Percentiles rank a stretch among this genome's conserved stretches.
These are phyloP conservation scores for Pythium biforme DNA, from an alignment of 352 stramenopile species.

Conservation along the genomic window DNA sequence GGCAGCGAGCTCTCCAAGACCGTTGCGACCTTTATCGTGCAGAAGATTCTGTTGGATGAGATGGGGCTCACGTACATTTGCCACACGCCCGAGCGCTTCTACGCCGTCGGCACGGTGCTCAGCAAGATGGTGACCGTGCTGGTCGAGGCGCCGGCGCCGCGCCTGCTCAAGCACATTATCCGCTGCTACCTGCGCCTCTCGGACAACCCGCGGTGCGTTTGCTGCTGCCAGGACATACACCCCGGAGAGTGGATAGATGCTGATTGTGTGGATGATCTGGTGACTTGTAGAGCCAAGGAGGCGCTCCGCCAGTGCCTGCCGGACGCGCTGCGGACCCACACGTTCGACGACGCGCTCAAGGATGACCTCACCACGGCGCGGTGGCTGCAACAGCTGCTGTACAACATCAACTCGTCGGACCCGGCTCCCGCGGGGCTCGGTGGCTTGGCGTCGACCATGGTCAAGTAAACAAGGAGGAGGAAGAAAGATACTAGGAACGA, in stretches of 20 bases:
- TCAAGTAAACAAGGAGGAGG: no score
- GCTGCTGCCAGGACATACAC: no score
- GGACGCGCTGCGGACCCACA: slow-evolving; percentile 92
- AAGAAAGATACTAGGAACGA: no score
- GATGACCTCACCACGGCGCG: slow-evolving; percentile 96
- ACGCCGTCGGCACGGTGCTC: slow-evolving; percentile 90
- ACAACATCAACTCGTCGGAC: slow-evolving; percentile 76
- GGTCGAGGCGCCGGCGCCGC: slow-evolving; percentile 90
- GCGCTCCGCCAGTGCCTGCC: slow-evolving; percentile 96
- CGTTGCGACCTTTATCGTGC: slow-evolving; percentile 99
- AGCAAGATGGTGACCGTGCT: slow-evolving; percentile 97
- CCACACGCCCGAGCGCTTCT: slow-evolving; percentile 95
- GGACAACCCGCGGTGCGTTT: slow-evolving; percentile 56
- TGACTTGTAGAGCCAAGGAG: slow-evolving; percentile 91
- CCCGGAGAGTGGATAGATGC: no score
- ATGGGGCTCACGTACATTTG: slow-evolving; percentile 99
- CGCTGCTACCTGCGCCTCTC: slow-evolving; percentile 97
- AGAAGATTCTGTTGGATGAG: slow-evolving; percentile 99
- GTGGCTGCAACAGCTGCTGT: slow-evolving; percentile 95
- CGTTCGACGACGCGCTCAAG: slow-evolving; percentile 93
- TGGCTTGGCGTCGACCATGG: slow-evolving; percentile 16
- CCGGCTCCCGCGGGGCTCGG: slow-evolving; percentile 7
- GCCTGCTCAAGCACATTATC: slow-evolving; percentile 99
- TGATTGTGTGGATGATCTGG: background rate
- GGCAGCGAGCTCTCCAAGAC: slow-evolving; percentile 98